Base-by-base conservation (phyloP, 805 yeast genomes). In the Hanseniaspora nectarophila region DNA sequence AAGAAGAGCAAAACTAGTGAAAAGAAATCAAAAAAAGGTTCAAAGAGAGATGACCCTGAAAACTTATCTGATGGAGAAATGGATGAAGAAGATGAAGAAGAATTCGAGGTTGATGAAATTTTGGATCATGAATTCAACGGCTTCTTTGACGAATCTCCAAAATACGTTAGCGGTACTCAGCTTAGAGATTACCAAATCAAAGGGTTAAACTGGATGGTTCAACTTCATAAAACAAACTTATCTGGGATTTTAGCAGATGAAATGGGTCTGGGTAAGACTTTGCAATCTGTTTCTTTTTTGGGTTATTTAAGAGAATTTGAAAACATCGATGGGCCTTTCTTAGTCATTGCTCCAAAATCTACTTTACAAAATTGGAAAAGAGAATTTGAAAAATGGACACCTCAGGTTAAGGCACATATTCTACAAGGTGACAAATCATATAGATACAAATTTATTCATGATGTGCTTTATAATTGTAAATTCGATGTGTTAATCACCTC, bases 171-270 rank as follows among this genome's bases (percentile, higher is more conserved):
- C 37, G 59, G 72, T 23, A 98, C 98, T 9, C 73, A 64, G 51
- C 70, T 92, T 59, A 75, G 98, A 59, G 95, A 87, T 62, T 90
- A 92, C 64, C 98, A 90, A 69, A 72, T 90, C 29, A 96, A 88
- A 63, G 98, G 98, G 47, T 74, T 90, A 48, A 92, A 92, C 67
- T 90, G 98, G 98, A 73, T 90, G 61, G 82, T 90, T 18, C 80
- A 94, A 0, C 68, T 90, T 33, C 85, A 88, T 64, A 95, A 89
- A 58, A 87, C 90, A 66, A 77, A 83, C 59, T 73, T 90, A 42
- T 83, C 95, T 9, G 98, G 98, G 20, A 92, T 90, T 43, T 70
- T 90, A 46, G 98, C 98, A 12, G 98, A 90, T 68, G 98, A 90
- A 65, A 90, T 92, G 98, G 98, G 98, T 2, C 73, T 90, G 38